Conservation (phyloP, 306 rosid species). For the Canavalia ensiformis region DNA sequence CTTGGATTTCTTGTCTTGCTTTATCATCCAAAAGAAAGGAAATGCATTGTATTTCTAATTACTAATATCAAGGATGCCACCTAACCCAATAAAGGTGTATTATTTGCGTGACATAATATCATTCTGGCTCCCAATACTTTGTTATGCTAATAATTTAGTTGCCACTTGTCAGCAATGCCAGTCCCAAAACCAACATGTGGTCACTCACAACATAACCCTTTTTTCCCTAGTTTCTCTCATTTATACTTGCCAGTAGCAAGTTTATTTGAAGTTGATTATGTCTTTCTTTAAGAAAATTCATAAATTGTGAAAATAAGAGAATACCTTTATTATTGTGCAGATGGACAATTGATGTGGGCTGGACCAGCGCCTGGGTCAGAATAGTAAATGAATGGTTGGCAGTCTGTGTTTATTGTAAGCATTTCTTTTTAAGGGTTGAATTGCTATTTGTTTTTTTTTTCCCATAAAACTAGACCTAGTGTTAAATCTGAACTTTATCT, state of each 20-base stretch:
- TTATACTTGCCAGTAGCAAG: not conserved
- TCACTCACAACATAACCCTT: conserved; percentile 1
- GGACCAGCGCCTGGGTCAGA: conserved; percentile 99
- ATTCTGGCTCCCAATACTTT: not conserved
- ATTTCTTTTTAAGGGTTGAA: not conserved
- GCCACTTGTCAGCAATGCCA: not conserved
- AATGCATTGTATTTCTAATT: not conserved
- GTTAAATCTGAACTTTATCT: conserved; percentile 1
- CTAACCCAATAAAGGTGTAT: not conserved
- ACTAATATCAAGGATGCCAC: not conserved
- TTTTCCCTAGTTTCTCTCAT: not conserved
- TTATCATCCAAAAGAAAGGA: conserved; percentile 13
- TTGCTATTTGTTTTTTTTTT: not conserved
- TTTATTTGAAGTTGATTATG: conserved; percentile 27
- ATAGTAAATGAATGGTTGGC: conserved; percentile 96
- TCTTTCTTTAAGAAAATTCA: conserved; percentile 6
- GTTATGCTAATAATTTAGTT: not conserved
- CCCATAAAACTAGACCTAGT: not conserved
- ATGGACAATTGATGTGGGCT: conserved; percentile 97
- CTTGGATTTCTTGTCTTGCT: not conserved
- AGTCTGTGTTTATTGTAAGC: conserved; percentile 91
- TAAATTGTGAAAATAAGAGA: conserved; percentile 23
- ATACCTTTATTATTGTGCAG: conserved; percentile 52
- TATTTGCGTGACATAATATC: conserved; percentile 4
- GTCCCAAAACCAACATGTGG: not conserved